phyloP scores from a whole-genome alignment of 1,284 basidiomycete species.

The Cerrena zonata region DNA sequence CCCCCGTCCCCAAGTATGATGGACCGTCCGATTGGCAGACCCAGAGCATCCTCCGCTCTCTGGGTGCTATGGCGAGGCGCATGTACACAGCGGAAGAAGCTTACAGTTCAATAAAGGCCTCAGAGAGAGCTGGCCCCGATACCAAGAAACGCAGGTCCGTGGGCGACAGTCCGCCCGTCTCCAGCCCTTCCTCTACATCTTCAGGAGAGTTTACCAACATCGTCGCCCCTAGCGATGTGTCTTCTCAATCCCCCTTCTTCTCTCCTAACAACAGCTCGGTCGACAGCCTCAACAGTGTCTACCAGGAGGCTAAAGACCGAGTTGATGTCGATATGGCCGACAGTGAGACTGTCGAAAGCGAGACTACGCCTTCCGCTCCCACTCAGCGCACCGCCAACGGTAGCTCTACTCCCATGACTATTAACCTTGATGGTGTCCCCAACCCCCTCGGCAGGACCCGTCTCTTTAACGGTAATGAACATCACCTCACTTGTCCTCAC shows the following conservation, averaged over 20 bases:
- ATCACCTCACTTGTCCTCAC: constrained; percentile 41
- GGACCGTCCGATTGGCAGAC: constrained; percentile 63
- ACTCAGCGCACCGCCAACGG: background rate
- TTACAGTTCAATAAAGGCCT: constrained; percentile 34
- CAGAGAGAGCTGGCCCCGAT: constrained; percentile 37
- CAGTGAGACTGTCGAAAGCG: constrained; percentile 14
- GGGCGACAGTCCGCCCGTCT: constrained; percentile 32
- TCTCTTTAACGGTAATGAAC: constrained; percentile 16
- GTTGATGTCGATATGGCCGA: constrained; percentile 27
- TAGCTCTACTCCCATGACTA: constrained; percentile 26
- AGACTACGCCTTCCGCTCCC: constrained; percentile 20
- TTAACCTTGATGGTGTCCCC: constrained; percentile 41
- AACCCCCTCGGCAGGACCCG: constrained; percentile 31
- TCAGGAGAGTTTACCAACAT: constrained; percentile 20
- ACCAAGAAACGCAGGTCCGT: constrained; percentile 47
- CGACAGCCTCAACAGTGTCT: constrained; percentile 35
- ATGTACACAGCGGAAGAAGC: constrained; percentile 59
- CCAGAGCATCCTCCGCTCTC: constrained; percentile 52
- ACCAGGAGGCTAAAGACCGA: constrained; percentile 26
- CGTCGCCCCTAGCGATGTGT: constrained; percentile 11
- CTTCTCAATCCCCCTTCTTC: constrained; percentile 21
- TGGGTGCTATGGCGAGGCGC: constrained; percentile 48
- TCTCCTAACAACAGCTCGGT: constrained; percentile 34
- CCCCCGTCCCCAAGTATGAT: constrained; percentile 56
- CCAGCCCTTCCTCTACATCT: constrained; percentile 16